These are phyloP conservation scores for Pestalotiopsis sp. DNA, from an alignment of 2,329 filamentous ascomycete genomes.

Conservation along the genomic window DNA sequence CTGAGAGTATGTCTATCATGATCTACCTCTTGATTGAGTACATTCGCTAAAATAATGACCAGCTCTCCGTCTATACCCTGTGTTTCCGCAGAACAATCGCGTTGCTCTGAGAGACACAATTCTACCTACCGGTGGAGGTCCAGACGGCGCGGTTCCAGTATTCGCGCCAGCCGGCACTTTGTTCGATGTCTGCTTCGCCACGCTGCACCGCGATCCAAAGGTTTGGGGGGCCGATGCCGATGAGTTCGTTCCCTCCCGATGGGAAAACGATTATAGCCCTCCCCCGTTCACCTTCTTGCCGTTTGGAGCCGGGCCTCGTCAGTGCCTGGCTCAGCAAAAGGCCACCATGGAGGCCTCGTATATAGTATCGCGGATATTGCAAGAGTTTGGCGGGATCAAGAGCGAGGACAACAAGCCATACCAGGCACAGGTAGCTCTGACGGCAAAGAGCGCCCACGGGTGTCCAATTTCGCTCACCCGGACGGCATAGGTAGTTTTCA, in stretches of 20 bases:
- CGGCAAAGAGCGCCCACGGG: slow-evolving; percentile 22
- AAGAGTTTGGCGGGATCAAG: slow-evolving; percentile 20
- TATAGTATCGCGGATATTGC: slow-evolving; percentile 19
- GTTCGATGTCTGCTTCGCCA: slow-evolving; percentile 20
- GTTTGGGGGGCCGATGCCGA: slow-evolving; percentile 18
- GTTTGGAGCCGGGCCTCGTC: slow-evolving; percentile 22
- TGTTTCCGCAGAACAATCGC: slow-evolving; percentile 21
- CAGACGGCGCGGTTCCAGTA: slow-evolving; percentile 20
- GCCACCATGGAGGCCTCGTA: slow-evolving; percentile 22
- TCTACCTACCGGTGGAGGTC: slow-evolving; percentile 19
- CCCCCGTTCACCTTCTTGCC: slow-evolving; percentile 21
- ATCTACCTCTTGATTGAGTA: neutral
- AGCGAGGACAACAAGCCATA: slow-evolving; percentile 22
- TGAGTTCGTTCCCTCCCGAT: slow-evolving; percentile 21
- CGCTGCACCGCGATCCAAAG: slow-evolving; percentile 21
- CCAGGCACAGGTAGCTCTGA: slow-evolving; percentile 23
- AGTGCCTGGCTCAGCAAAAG: slow-evolving; percentile 23
- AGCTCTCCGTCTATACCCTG: slow-evolving; percentile 21
- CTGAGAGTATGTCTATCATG: slow-evolving; percentile 18
- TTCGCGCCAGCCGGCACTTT: slow-evolving; percentile 20
- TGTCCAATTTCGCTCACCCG: slow-evolving; percentile 21
- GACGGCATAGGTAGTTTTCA: neutral
- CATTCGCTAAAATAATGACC: slow-evolving; percentile 14
- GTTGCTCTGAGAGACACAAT: slow-evolving; percentile 18
- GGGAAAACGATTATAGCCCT: slow-evolving; percentile 21